Percentiles rank a stretch among this genome's conserved stretches.
Evolutionary conservation across 1,284 basidiomycete genomes (phyloP).

Genomic region (Puccinia horiana): DNA sequence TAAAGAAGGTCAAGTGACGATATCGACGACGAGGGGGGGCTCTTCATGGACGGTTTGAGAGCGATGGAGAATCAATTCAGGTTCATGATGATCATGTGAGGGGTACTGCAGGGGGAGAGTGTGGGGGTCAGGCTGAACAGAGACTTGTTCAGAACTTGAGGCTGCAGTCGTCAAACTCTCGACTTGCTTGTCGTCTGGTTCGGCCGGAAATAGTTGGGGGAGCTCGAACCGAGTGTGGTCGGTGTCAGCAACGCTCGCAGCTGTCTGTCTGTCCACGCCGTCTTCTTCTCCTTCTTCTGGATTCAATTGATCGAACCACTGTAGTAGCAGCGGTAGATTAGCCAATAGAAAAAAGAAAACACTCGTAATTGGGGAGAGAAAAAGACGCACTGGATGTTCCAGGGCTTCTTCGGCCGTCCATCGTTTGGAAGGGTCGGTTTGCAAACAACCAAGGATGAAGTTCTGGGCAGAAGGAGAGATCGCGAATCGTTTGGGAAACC

Average conservation of each 20-base stretch:
- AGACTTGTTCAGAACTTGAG: not conserved
- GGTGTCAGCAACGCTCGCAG: slow-evolving; percentile 23
- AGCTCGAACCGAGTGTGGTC: slow-evolving; percentile 25
- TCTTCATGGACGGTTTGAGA: slow-evolving; percentile 5
- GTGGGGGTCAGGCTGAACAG: not conserved
- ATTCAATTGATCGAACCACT: slow-evolving; percentile 37
- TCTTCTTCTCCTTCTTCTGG: slow-evolving; percentile 7
- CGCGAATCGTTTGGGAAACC: slow-evolving; percentile 26
- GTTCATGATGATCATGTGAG: not conserved
- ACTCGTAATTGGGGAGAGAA: not conserved
- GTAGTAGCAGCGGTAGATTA: not conserved
- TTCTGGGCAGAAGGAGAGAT: slow-evolving; percentile 28
- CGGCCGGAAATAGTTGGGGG: not conserved
- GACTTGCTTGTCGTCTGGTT: slow-evolving; percentile 9
- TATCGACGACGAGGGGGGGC: not conserved
- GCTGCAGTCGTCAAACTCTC: not conserved
- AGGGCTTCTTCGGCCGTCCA: slow-evolving; percentile 44
- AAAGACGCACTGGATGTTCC: slow-evolving; percentile 8
- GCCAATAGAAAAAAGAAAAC: not conserved
- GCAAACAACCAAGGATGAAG: slow-evolving; percentile 37
- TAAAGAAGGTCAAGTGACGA: not conserved
- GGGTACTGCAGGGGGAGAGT: not conserved
- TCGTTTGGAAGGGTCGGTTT: slow-evolving; percentile 36
- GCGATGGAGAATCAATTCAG: not conserved
- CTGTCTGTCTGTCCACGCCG: slow-evolving; percentile 5